Base-by-base conservation (phyloP, 306 rosid genomes). In the Astragalus glycyphyllos region DNA sequence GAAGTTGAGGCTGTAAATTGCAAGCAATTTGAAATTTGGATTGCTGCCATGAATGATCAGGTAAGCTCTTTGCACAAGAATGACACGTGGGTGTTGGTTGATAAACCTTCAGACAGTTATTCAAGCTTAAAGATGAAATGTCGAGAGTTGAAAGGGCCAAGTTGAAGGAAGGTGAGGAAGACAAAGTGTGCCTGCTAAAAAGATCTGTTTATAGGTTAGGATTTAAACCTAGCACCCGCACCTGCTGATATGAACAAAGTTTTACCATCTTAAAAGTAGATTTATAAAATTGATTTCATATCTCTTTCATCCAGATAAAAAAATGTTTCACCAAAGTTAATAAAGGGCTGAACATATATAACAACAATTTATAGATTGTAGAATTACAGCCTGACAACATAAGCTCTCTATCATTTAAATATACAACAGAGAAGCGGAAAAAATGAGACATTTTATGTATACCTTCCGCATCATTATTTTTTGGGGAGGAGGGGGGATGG, bases 361-460 rank as follows among this genome's bases (percentile, higher is more conserved):
- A 47, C 12, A n/a, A 66, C 37, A 45, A 34, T 47, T 78, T 69
- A 65, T 73, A 58, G 32, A 67, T 12, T 15, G 65, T n/a, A 44
- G 66, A 55, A 54, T 59, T 56, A 46, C 79, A 78, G 14, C 59
- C 59, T n/a, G 16, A 42, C 62, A 77, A n/a, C 50, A 54, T 69
- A 71, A 58, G 53, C 42, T 17, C 4, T 23, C 53, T 46, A 65
- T 69, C 42, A 55, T 71, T 68, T 41, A 34, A 70, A 64, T 51
- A 69, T 71, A 55, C 69, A 56, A 58, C 14, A 42, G 71, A 72
- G 45, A 54, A 40, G 34, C 8, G 5, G 6, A 3, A 6, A 20
- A 67, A 44, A 58, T 34, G 56, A 51, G 31, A 59, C 14, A 70
- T 47, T 16, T 64, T 56, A 20, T 29, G 49, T 62, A 59, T 11